Evolutionary conservation across 148 eudicot species (phyloP).

Genomic region (Spergularia bocconei): DNA sequence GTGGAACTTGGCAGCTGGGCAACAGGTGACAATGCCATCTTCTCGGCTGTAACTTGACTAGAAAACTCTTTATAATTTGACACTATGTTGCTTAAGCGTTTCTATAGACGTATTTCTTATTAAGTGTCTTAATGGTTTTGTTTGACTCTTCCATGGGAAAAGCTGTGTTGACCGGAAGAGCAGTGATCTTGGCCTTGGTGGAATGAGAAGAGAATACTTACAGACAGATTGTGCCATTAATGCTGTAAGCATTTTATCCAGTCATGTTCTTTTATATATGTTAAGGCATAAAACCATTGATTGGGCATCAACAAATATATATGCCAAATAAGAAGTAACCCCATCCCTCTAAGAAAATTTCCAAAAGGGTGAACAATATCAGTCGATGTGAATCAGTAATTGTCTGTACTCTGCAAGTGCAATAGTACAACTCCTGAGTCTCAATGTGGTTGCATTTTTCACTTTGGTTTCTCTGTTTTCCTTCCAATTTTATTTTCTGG

Average conservation of each 20-base stretch:
- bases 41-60: background rate
- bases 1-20: background rate
- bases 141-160: slow-evolving; percentile 13
- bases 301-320: no score
- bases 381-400: background rate
- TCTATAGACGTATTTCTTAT: background rate
- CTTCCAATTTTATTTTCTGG: background rate
- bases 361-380: slow-evolving; percentile 1
- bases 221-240: slow-evolving; percentile 93
- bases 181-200: slow-evolving; percentile 95
- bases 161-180: slow-evolving; percentile 97
- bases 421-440: background rate
- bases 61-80: background rate
- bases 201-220: slow-evolving; percentile 82
- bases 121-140: slow-evolving; percentile 7
- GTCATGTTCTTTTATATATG: background rate
- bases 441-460: background rate
- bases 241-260: slow-evolving; percentile 36
- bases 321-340: background rate
- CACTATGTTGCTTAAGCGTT: background rate
- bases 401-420: background rate
- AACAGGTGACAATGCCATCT: background rate
- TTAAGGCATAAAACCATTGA: no score
- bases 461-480: background rate
- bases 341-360: background rate